Conservation (phyloP, 768 basidiomycete genomes). For the Russula griseocarnosa region DNA sequence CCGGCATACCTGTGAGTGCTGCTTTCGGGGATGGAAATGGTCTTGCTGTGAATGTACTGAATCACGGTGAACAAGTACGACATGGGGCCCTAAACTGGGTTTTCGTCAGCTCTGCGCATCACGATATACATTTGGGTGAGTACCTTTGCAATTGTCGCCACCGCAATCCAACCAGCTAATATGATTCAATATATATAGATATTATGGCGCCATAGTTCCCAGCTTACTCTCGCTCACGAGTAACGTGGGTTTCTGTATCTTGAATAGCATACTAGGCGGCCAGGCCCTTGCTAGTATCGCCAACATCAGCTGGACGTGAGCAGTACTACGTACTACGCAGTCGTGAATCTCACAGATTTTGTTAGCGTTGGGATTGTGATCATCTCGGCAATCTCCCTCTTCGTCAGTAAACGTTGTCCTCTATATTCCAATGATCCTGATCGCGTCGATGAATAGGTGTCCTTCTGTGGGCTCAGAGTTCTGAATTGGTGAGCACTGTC, state of each 20-base stretch:
- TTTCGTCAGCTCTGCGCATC: conserved; percentile 80
- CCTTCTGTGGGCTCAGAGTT: conserved; percentile 65
- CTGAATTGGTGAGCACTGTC: conserved; percentile 46
- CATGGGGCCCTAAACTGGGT: conserved; percentile 76
- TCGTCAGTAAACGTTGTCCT: conserved; percentile 29
- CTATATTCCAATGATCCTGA: neutral
- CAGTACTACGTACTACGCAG: neutral
- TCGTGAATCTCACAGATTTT: conserved; percentile 1
- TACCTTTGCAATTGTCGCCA: conserved; percentile 25
- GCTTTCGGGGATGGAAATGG: neutral
- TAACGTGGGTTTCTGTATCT: conserved; percentile 52
- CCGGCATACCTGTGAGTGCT: conserved; percentile 44
- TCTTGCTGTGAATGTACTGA: neutral
- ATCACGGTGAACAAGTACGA: conserved; percentile 38
- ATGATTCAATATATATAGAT: conserved; percentile 38
- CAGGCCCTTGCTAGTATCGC: conserved; percentile 54
- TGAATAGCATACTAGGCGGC: conserved; percentile 60
- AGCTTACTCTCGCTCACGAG: conserved; percentile 49
- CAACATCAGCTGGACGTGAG: conserved; percentile 50
- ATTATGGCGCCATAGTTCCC: conserved; percentile 49
- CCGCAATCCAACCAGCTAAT: neutral
- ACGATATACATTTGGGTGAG: conserved; percentile 53
- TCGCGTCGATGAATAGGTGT: conserved; percentile 38
- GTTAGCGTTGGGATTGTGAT: conserved; percentile 70
- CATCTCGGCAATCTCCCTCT: conserved; percentile 64